Evolutionary conservation across 139 green algal genomes (phyloP).

Genomic region (Chlorella sorokiniana): DNA sequence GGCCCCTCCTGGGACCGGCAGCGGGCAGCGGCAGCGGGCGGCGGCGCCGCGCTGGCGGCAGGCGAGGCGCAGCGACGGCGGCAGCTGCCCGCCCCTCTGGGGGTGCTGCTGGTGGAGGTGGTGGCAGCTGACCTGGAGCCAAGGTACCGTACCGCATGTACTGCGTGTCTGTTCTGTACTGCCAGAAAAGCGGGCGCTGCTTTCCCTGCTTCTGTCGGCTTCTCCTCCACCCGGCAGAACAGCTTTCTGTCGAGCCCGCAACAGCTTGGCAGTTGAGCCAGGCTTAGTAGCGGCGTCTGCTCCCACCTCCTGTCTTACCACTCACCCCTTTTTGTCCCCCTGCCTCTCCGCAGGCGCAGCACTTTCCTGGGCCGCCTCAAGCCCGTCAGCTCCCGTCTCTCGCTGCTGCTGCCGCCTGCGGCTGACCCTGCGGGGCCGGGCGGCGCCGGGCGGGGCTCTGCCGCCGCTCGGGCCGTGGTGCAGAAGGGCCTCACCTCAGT

Average conservation of each 20-base stretch:
- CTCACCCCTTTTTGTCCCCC: not conserved
- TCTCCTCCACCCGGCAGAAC: too few relatives aligned
- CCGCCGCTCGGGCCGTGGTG: constrained; percentile 10
- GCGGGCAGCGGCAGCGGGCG: constrained; percentile 1
- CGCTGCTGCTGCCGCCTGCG: constrained; percentile 27
- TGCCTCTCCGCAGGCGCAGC: constrained; percentile 1
- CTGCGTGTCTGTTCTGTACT: not conserved
- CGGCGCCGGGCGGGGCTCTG: not conserved
- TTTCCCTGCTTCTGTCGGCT: not conserved
- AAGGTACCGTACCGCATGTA: not conserved
- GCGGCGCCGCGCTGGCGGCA: not conserved
- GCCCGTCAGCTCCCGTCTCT: constrained; percentile 29
- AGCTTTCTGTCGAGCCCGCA: too few relatives aligned
- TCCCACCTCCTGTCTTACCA: not conserved
- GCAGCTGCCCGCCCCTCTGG: constrained; percentile 30
- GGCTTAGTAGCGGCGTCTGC: not conserved
- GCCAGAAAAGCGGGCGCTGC: not conserved
- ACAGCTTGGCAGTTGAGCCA: too few relatives aligned
- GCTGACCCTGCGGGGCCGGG: not conserved
- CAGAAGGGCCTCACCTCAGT: constrained; percentile 34
- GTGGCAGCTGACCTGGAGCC: constrained; percentile 34
- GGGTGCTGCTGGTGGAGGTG: constrained; percentile 39
- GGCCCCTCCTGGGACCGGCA: constrained; percentile 19
- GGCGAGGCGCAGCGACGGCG: constrained; percentile 14
- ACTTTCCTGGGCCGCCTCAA: constrained; percentile 45